Evolutionary conservation across 75 land plant species (phyloP), one percentile per base, ranked within the genome.

Genomic region (Pinus tabuliformis): DNA sequence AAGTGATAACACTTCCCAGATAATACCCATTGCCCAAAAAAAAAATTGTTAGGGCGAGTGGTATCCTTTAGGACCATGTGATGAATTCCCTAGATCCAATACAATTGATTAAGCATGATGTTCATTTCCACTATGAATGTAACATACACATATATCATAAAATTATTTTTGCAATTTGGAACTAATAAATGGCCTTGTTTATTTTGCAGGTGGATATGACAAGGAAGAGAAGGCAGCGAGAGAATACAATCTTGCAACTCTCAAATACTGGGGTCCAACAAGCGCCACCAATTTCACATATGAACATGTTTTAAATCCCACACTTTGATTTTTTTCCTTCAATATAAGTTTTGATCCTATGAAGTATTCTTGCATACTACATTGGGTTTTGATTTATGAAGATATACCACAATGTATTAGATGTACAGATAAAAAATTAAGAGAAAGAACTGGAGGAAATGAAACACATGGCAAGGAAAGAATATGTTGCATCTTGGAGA

Each of bases 171-270:
- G 42, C 36, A 36, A 36, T 64, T 16, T 33, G 9, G 3, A 64
- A 64, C 70, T 64, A 37, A 64, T 36, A 64, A 16, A 64, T 64
- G 26, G 59, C 59, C 5, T 6, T n/a, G 56, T 22, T 52, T 6
- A 59, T 70, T 21, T 14, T 42, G 8, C 73, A n/a, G 98, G 98
- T 64, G 96, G 98, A 0, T 95, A 93, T 88, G 98, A 95, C 66
- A 95, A 95, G 79, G 98, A 95, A 84, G 98, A 95, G 49, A 95
- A 95, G 83, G 98, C 96, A 45, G 98, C 98, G 21, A 80, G 94
- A 80, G 90, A 96, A 16, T 95, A 95, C 78, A 96, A 95, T 89
- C 87, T 95, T 72, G 96, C 98, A 75, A 96, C 98, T 59, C 85
- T 26, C 26, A 26, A 26, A 26, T 26, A 26, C 0, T 0, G 26